phyloP scores from a whole-genome alignment of 208 protist species.

The Phytomonas francai region DNA sequence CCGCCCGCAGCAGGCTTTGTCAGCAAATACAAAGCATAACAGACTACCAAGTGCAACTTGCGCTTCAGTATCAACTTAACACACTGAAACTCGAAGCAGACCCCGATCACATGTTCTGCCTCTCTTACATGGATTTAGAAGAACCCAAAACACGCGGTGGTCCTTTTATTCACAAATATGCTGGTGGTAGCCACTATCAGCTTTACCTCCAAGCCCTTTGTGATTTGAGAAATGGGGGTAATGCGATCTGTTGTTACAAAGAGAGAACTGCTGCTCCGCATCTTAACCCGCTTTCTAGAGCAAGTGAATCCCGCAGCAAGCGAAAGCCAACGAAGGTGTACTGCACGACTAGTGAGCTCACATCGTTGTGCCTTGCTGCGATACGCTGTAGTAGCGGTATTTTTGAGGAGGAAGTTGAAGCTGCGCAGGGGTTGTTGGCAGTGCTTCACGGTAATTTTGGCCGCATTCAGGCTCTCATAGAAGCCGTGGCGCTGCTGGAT shows the following conservation, averaged over 20 bases:
- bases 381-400: conserved; percentile 56
- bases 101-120: conserved; percentile 40
- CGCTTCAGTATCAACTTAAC: conserved; percentile 23
- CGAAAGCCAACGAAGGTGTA: conserved; percentile 17
- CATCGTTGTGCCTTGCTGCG: conserved; percentile 47
- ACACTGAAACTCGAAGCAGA: conserved; percentile 61
- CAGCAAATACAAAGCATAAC: conserved; percentile 45
- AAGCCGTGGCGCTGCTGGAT: conserved; percentile 87
- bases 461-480: conserved; percentile 73
- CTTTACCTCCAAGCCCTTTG: conserved; percentile 27
- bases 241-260: background rate
- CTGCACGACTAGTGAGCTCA: conserved; percentile 75
- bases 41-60: conserved; percentile 30
- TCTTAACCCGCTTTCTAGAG: background rate
- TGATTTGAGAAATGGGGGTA: conserved; percentile 1
- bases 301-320: conserved; percentile 4
- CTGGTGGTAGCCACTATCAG: conserved; percentile 56
- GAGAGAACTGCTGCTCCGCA: conserved; percentile 2
- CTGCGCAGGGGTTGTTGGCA: conserved; percentile 46
- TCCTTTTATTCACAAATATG: conserved; percentile 67
- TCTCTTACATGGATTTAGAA: conserved; percentile 55
- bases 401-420: conserved; percentile 37
- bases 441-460: conserved; percentile 51
- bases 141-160: conserved; percentile 33
- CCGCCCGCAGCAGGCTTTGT: conserved; percentile 48